phyloP scores from a whole-genome alignment of 257 asterid genomes.

The Osmanthus fragrans region DNA sequence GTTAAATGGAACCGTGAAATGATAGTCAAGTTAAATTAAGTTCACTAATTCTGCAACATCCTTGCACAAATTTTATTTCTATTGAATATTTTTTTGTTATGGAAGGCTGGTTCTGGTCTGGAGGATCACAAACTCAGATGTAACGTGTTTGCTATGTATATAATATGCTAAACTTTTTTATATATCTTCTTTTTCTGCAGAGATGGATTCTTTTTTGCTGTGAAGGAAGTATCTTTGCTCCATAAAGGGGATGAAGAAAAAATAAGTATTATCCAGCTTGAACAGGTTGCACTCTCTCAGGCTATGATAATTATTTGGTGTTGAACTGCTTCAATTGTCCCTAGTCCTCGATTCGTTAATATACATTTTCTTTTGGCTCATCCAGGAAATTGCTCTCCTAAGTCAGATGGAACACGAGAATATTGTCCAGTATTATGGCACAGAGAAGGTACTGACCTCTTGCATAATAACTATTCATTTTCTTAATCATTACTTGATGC shows the following conservation, averaged over 20 bases:
- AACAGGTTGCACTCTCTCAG: slow-evolving; percentile 50
- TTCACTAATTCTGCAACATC: neutral
- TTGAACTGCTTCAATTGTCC: no score
- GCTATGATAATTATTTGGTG: no score
- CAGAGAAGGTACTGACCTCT: slow-evolving; percentile 58
- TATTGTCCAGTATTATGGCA: slow-evolving; percentile 88
- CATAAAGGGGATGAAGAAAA: slow-evolving; percentile 81
- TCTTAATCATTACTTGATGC: neutral
- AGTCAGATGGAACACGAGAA: slow-evolving; percentile 88
- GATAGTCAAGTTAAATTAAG: neutral
- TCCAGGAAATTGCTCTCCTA: slow-evolving; percentile 91
- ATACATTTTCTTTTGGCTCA: slow-evolving; percentile 13
- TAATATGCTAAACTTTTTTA: neutral
- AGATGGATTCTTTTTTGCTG: slow-evolving; percentile 91
- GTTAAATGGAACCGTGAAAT: no score
- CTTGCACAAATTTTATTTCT: neutral
- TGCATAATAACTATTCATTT: slow-evolving; percentile 5
- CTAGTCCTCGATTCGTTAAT: neutral
- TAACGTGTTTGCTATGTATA: neutral
- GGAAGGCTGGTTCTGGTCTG: no score
- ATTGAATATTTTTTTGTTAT: no score
- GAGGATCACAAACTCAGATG: no score
- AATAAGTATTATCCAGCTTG: slow-evolving; percentile 71
- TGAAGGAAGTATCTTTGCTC: slow-evolving; percentile 89
- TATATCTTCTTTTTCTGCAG: slow-evolving; percentile 49